phyloP scores from a whole-genome alignment of 176 grass and related monocot species.

The Elaeis guineensis region DNA sequence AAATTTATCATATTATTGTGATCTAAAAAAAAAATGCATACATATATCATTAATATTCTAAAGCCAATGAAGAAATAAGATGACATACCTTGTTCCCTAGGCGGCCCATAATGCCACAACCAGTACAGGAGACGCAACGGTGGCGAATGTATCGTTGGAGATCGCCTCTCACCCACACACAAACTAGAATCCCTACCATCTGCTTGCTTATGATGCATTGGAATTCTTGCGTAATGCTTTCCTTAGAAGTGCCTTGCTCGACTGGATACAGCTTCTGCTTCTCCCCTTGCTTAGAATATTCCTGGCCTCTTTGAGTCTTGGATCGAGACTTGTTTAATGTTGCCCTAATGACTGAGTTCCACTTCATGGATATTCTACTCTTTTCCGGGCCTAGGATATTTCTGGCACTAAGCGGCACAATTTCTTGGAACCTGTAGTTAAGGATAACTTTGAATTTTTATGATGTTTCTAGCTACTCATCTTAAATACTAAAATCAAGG shows the following conservation, averaged over 20 bases:
- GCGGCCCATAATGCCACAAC: conserved; percentile 14
- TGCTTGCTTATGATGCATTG: conserved; percentile 12
- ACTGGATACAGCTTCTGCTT: conserved; percentile 10
- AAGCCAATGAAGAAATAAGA: not conserved
- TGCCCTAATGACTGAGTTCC: conserved; percentile 5
- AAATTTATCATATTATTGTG: no score
- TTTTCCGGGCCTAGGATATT: conserved; percentile 17
- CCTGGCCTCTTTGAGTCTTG: not conserved
- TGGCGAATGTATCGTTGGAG: not conserved
- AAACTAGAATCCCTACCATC: conserved; percentile 19
- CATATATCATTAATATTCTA: no score
- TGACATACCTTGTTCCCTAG: conserved; percentile 18
- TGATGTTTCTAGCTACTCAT: no score
- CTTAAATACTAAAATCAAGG: no score
- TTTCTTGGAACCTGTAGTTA: conserved; percentile 14
- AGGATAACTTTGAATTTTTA: no score
- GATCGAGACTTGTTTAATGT: conserved; percentile 7
- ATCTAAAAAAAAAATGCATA: no score
- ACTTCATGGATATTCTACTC: not conserved
- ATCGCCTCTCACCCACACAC: conserved; percentile 12
- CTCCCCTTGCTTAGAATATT: not conserved
- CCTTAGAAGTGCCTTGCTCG: not conserved
- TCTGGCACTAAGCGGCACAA: conserved; percentile 19
- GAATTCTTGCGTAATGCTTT: not conserved
- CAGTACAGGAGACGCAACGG: conserved; percentile 1